phyloP scores from a whole-genome alignment of 2,329 filamentous ascomycete genomes.

The Xylariales sp. region DNA sequence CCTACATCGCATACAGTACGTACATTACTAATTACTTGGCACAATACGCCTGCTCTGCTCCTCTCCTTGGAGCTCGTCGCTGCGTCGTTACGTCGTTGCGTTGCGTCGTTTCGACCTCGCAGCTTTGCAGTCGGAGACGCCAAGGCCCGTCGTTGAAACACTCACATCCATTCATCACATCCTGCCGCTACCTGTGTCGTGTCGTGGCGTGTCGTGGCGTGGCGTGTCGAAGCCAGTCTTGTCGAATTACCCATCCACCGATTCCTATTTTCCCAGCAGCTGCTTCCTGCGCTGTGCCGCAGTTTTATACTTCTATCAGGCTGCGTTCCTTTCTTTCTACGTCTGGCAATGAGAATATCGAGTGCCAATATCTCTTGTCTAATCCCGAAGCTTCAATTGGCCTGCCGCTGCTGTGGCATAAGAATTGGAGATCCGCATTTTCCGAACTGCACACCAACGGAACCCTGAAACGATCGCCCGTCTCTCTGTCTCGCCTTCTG shows the following conservation, averaged over 20 bases:
- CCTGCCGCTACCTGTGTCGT: constrained; percentile 29
- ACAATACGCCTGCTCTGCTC: constrained; percentile 14
- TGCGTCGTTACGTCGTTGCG: constrained; percentile 14
- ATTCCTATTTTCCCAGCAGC: constrained; percentile 19
- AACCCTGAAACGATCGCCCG: constrained; percentile 40
- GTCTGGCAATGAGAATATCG: constrained; percentile 37
- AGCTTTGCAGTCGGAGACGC: constrained; percentile 40
- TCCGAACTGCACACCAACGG: constrained; percentile 31
- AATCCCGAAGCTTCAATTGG: constrained; percentile 37
- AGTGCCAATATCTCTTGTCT: constrained; percentile 28
- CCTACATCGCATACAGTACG: neutral
- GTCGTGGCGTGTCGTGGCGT: constrained; percentile 23
- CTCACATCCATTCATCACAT: constrained; percentile 32
- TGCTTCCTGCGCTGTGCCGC: constrained; percentile 24
- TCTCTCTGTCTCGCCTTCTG: constrained; percentile 34
- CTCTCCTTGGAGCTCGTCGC: constrained; percentile 29
- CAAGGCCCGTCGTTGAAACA: constrained; percentile 45
- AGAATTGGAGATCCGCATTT: constrained; percentile 36
- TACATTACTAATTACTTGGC: constrained; percentile 8
- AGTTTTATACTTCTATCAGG: constrained; percentile 6
- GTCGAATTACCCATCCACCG: neutral
- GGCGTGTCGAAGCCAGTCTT: constrained; percentile 31
- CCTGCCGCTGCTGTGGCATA: constrained; percentile 28
- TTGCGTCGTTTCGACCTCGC: constrained; percentile 46
- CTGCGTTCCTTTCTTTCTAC: constrained; percentile 3